Percentiles rank a stretch among this genome's conserved stretches.
Evolutionary conservation across 768 basidiomycete species (phyloP).

Genomic region (Macrolepiota fuliginosa): DNA sequence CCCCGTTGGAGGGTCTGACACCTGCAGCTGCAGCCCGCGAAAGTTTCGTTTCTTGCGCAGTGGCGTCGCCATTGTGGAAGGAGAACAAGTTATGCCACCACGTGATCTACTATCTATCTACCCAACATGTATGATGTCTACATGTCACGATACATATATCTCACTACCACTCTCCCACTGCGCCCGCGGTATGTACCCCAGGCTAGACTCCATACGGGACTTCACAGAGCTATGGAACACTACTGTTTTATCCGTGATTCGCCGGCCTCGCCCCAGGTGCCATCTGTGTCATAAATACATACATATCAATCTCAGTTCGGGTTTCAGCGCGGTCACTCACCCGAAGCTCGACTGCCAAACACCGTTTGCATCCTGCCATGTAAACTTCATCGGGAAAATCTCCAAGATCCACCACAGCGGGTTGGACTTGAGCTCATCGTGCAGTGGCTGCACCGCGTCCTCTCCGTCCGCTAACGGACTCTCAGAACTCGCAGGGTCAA

Average conservation of each 20-base stretch:
- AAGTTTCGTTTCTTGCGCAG: slow-evolving; percentile 91
- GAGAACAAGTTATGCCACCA: slow-evolving; percentile 6
- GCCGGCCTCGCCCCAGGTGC: slow-evolving; percentile 58
- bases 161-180: slow-evolving; percentile 45
- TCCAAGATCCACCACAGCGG: slow-evolving; percentile 74
- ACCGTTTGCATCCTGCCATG: slow-evolving; percentile 55
- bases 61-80: slow-evolving; percentile 41
- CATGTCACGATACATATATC: slow-evolving; percentile 36
- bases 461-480: slow-evolving; percentile 25
- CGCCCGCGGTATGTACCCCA: slow-evolving; percentile 61
- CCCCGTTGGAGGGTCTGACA: slow-evolving; percentile 30
- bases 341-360: slow-evolving; percentile 52
- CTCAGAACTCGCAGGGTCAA: slow-evolving; percentile 18
- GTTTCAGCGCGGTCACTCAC: slow-evolving; percentile 35
- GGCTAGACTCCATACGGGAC: slow-evolving; percentile 45
- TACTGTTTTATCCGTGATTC: slow-evolving; percentile 42
- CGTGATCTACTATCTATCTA: background rate
- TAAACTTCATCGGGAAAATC: slow-evolving; percentile 50
- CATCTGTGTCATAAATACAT: slow-evolving; percentile 31
- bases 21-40: slow-evolving; percentile 78
- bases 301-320: background rate
- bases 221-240: slow-evolving; percentile 65
- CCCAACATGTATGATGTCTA: too few species aligned
- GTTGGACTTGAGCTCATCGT: slow-evolving; percentile 46
- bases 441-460: slow-evolving; percentile 48